Percentiles rank a stretch among this genome's conserved stretches.
Conservation (phyloP, 2,329 filamentous ascomycete species). For the Pyricularia pennisetigena region DNA sequence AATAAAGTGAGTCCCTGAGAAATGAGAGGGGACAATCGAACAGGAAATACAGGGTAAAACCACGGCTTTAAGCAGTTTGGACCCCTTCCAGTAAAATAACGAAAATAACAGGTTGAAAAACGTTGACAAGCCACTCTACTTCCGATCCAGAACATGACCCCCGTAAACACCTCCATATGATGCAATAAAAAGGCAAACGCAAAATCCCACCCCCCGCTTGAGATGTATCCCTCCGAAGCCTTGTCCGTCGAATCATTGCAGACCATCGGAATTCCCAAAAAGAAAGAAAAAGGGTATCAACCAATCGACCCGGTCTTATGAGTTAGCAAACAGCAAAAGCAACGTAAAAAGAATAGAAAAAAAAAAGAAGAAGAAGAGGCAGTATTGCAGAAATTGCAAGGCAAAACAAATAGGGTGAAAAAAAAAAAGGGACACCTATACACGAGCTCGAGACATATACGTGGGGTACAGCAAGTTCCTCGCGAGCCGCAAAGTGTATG, state of each 20-base stretch:
- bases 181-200: neutral
- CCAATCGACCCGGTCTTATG: neutral
- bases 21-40: neutral
- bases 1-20: neutral
- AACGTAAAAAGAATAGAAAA: neutral
- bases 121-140: neutral
- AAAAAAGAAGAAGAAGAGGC: neutral
- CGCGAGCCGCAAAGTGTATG: neutral
- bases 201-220: neutral
- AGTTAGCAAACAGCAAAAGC: neutral
- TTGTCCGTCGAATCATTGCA: neutral
- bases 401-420: neutral
- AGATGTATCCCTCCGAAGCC: neutral
- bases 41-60: neutral
- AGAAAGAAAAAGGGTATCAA: neutral
- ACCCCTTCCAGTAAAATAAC: neutral
- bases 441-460: neutral
- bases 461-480: neutral
- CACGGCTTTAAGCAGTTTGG: neutral
- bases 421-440: neutral
- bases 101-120: neutral
- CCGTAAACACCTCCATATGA: neutral
- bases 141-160: neutral
- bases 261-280: neutral
- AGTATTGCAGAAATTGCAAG: neutral